Evolutionary conservation across 2,329 filamentous ascomycete genomes (phyloP).

Genomic region (Microascus cirrosus): DNA sequence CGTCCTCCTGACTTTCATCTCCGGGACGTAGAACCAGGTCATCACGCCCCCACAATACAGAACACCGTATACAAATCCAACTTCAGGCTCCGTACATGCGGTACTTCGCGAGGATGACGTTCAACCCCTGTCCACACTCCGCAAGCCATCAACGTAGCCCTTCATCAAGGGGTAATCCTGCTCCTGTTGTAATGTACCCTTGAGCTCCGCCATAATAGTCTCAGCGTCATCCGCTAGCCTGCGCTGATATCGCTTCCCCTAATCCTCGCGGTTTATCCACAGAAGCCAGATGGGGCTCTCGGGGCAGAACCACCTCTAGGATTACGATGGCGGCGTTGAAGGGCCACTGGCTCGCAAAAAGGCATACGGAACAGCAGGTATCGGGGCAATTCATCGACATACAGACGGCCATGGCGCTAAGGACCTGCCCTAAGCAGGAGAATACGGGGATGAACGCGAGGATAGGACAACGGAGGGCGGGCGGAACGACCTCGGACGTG

Average conservation of each 20-base stretch:
- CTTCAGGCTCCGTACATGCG: slow-evolving; percentile 31
- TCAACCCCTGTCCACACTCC: slow-evolving; percentile 24
- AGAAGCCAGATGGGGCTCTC: slow-evolving; percentile 27
- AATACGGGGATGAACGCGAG: slow-evolving; percentile 38
- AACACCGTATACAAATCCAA: slow-evolving; percentile 22
- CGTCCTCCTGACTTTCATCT: slow-evolving; percentile 36
- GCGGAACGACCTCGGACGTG: slow-evolving; percentile 37
- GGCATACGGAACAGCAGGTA: slow-evolving; percentile 24
- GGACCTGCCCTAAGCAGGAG: slow-evolving; percentile 33
- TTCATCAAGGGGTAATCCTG: slow-evolving; percentile 10
- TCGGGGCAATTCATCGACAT: slow-evolving; percentile 11
- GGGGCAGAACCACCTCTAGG: slow-evolving; percentile 30
- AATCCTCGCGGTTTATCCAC: slow-evolving; percentile 3
- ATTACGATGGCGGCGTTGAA: slow-evolving; percentile 28
- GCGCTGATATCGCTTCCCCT: background rate
- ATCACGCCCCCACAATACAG: slow-evolving; percentile 22
- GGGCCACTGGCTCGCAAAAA: slow-evolving; percentile 31
- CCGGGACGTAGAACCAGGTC: slow-evolving; percentile 35
- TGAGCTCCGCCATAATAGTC: slow-evolving; percentile 10
- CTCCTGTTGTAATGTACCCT: background rate
- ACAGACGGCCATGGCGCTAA: slow-evolving; percentile 30
- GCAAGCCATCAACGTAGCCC: slow-evolving; percentile 32
- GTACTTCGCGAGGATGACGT: slow-evolving; percentile 29
- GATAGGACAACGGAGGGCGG: slow-evolving; percentile 30
- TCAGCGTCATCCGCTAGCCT: slow-evolving; percentile 9